Percentiles rank a stretch among this genome's conserved stretches.
Evolutionary conservation across 2,329 filamentous ascomycete genomes (phyloP).

Genomic region (Talaromyces amestolkiae): DNA sequence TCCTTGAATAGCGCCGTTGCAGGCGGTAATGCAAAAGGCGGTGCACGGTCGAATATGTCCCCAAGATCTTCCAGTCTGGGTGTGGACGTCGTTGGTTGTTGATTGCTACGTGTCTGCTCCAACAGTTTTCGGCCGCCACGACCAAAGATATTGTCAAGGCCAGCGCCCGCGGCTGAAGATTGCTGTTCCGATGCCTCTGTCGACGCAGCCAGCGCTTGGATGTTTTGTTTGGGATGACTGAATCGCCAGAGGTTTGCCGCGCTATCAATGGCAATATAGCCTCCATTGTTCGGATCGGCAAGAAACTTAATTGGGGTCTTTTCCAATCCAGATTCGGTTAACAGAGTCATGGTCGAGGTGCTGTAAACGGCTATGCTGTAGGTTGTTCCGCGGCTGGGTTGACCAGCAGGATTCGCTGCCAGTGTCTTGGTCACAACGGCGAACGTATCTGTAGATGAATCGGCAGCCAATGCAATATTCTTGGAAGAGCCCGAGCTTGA

Average conservation of each 20-base stretch:
- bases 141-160: constrained; percentile 37
- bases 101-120: constrained; percentile 8
- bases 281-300: constrained; percentile 61
- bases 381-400: constrained; percentile 37
- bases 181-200: constrained; percentile 26
- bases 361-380: constrained; percentile 65
- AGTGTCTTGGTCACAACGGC: constrained; percentile 51
- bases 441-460: constrained; percentile 63
- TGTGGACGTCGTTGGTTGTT: constrained; percentile 4
- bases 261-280: constrained; percentile 75
- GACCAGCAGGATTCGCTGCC: constrained; percentile 44
- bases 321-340: constrained; percentile 56
- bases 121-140: constrained; percentile 11
- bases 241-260: constrained; percentile 64
- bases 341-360: constrained; percentile 57
- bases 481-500: constrained; percentile 10
- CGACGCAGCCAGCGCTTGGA: constrained; percentile 26
- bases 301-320: constrained; percentile 65
- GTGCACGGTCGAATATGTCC: constrained; percentile 38
- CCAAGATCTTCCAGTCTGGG: constrained; percentile 30
- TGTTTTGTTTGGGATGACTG: constrained; percentile 24
- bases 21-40: constrained; percentile 40
- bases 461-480: constrained; percentile 60
- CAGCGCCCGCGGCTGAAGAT: constrained; percentile 24
- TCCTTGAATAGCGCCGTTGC: constrained; percentile 39